Evolutionary conservation across 2,329 filamentous ascomycete species (phyloP).

Genomic region (Fusarium agapanthi): DNA sequence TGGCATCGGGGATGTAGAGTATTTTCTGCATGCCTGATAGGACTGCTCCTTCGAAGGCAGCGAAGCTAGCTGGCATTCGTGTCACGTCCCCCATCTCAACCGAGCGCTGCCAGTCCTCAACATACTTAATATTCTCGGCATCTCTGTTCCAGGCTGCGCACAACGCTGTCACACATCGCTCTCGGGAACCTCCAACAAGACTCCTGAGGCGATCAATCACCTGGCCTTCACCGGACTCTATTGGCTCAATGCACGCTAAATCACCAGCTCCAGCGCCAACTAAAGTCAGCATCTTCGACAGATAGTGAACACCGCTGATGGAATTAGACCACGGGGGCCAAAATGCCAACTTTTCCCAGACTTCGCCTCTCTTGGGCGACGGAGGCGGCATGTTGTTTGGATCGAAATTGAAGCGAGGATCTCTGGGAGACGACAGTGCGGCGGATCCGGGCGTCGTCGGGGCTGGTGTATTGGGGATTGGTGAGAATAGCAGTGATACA

Average conservation of each 20-base stretch:
- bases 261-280: slow-evolving; percentile 90
- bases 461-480: slow-evolving; percentile 69
- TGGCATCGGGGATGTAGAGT: slow-evolving; percentile 88
- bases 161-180: slow-evolving; percentile 84
- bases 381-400: slow-evolving; percentile 78
- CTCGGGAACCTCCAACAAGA: slow-evolving; percentile 80
- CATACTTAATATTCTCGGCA: slow-evolving; percentile 87
- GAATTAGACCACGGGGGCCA: slow-evolving; percentile 96
- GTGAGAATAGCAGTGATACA: slow-evolving; percentile 86
- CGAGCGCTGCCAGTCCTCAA: slow-evolving; percentile 93
- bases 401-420: slow-evolving; percentile 83
- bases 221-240: slow-evolving; percentile 63
- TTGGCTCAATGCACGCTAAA: slow-evolving; percentile 77
- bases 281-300: slow-evolving; percentile 81
- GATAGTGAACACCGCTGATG: slow-evolving; percentile 88
- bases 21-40: slow-evolving; percentile 93
- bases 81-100: slow-evolving; percentile 86
- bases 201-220: slow-evolving; percentile 77
- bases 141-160: slow-evolving; percentile 94
- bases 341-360: slow-evolving; percentile 94
- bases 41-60: slow-evolving; percentile 84
- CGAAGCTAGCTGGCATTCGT: slow-evolving; percentile 86
- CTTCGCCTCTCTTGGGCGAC: slow-evolving; percentile 80
- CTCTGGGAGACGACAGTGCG: slow-evolving; percentile 65
- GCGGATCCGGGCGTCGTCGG: slow-evolving; percentile 45